Evolutionary conservation across 805 yeast species (phyloP).

Genomic region (Yarrowia keelungensis): DNA sequence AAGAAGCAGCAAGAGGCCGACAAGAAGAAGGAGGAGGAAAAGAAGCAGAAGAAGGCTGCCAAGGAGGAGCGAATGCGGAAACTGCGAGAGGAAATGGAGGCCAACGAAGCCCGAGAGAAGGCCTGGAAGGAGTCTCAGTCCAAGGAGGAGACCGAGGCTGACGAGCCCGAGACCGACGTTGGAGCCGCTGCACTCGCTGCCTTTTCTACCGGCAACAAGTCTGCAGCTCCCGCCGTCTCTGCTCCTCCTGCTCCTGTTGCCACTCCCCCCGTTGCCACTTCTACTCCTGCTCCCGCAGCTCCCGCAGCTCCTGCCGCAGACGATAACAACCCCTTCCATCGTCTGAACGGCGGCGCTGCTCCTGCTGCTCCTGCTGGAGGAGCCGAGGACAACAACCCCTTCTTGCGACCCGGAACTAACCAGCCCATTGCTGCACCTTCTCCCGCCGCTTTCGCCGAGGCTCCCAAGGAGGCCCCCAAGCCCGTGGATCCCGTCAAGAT

Average conservation of each 20-base stretch:
- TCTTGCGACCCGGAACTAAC: conserved; percentile 38
- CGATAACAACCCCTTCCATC: conserved; percentile 44
- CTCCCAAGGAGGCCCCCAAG: conserved; percentile 42
- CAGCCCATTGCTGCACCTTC: conserved; percentile 41
- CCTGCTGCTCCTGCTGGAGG: conserved; percentile 21
- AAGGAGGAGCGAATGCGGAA: conserved; percentile 38
- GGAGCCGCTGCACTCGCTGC: conserved; percentile 21
- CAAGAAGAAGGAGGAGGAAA: conserved; percentile 35
- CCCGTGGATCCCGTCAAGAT: conserved; percentile 43
- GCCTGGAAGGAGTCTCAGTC: conserved; percentile 42
- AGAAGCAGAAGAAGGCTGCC: conserved; percentile 32
- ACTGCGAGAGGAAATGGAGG: conserved; percentile 44
- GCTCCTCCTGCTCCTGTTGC: conserved; percentile 37
- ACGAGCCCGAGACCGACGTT: neutral
- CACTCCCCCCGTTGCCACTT: conserved; percentile 24
- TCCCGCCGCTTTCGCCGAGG: conserved; percentile 39
- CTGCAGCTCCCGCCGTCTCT: conserved; percentile 13
- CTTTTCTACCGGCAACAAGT: neutral
- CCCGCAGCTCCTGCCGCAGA: conserved; percentile 38
- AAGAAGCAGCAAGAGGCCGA: conserved; percentile 42
- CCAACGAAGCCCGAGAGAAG: conserved; percentile 47
- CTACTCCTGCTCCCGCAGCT: conserved; percentile 40
- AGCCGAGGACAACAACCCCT: conserved; percentile 27
- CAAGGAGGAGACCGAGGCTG: conserved; percentile 45
- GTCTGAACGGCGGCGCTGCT: conserved; percentile 32